These are phyloP conservation scores for Dendrostoma leiphaemia DNA, from an alignment of 2,329 filamentous ascomycete genomes.

Conservation along the genomic window DNA sequence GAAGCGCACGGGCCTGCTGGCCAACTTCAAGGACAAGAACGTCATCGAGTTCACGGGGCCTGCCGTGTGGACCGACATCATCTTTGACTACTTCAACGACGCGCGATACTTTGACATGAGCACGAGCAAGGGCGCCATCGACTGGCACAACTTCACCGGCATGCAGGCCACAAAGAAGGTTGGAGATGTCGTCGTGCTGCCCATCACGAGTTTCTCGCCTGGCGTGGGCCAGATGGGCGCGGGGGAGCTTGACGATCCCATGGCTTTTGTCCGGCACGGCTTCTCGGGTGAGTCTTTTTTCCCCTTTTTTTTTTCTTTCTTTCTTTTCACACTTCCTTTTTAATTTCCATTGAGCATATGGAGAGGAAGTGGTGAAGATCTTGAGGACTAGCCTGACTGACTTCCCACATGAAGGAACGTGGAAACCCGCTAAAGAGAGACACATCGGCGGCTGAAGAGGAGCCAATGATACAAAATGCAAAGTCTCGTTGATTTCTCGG, in stretches of 20 bases:
- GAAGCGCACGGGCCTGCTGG: conserved; percentile 66
- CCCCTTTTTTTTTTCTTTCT: background rate
- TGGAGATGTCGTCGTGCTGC: conserved; percentile 88
- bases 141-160: conserved; percentile 85
- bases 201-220: conserved; percentile 96
- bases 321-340: background rate
- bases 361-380: no score
- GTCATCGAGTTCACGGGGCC: conserved; percentile 95
- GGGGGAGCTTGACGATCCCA: conserved; percentile 81
- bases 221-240: conserved; percentile 93
- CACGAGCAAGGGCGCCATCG: conserved; percentile 69
- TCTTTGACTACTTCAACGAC: conserved; percentile 95
- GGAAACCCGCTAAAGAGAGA: conserved; percentile 1
- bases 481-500: no score
- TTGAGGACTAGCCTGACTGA: conserved; percentile 1
- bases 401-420: background rate
- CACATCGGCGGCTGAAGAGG: conserved; percentile 2
- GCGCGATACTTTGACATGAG: conserved; percentile 81
- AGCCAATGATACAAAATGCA: no score
- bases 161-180: conserved; percentile 82
- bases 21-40: conserved; percentile 60
- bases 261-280: conserved; percentile 96
- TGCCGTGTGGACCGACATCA: conserved; percentile 86
- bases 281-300: conserved; percentile 81
- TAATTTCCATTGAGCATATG: no score